Conservation (phyloP, 73 alveolate genomes). For the Blepharisma japonicum region DNA sequence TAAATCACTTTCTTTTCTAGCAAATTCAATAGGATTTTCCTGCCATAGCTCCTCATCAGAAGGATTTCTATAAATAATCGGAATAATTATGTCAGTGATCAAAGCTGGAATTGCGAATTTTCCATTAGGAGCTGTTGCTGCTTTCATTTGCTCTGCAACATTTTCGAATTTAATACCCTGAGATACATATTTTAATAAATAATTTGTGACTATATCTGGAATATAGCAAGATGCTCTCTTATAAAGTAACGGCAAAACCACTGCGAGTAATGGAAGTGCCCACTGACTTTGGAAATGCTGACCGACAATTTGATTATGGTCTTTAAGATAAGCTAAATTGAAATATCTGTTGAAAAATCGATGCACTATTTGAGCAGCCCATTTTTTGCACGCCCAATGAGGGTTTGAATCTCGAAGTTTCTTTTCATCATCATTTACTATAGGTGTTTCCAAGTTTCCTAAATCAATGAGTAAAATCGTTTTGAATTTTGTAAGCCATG, state of each 20-base stretch:
- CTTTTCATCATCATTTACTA: constrained; percentile 39
- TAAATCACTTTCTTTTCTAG: constrained; percentile 51
- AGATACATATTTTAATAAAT: constrained; percentile 39
- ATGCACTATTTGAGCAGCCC: constrained; percentile 43
- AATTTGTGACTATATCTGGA: constrained; percentile 39
- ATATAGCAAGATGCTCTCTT: constrained; percentile 37
- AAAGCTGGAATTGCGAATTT: constrained; percentile 31
- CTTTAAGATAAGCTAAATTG: constrained; percentile 39
- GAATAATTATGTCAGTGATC: constrained; percentile 40
- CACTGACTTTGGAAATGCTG: constrained; percentile 30
- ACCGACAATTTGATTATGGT: constrained; percentile 32
- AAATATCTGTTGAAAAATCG: constrained; percentile 48
- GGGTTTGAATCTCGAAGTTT: constrained; percentile 39
- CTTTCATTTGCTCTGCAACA: too few relatives aligned
- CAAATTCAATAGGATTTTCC: constrained; percentile 54
- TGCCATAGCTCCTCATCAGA: constrained; percentile 43
- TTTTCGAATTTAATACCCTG: constrained; percentile 30
- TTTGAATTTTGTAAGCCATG: constrained; percentile 48
- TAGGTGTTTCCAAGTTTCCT: constrained; percentile 32
- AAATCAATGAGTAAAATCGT: constrained; percentile 35
- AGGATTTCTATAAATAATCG: constrained; percentile 39
- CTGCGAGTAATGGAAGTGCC: constrained; percentile 38
- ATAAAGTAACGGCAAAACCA: constrained; percentile 35
- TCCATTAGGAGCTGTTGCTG: constrained; percentile 30
- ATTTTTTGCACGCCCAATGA: constrained; percentile 48